Conservation (phyloP, 2,329 filamentous ascomycete genomes). For the Aureobasidium sp. region DNA sequence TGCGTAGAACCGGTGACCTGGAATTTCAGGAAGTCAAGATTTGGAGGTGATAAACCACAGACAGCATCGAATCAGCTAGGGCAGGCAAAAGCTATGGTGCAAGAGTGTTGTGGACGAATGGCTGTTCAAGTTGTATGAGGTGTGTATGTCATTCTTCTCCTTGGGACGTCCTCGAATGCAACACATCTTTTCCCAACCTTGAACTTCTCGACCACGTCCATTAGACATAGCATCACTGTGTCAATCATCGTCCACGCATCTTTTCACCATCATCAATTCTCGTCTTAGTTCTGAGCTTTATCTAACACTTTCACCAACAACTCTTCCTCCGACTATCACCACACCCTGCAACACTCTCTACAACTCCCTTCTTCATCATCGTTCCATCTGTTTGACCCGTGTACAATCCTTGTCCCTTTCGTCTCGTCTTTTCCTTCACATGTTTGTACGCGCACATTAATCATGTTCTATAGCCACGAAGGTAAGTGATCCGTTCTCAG, state of each 20-base stretch:
- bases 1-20: too few relatives aligned
- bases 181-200: not conserved
- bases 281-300: not conserved
- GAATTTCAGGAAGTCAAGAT: not conserved
- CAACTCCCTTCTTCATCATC: not conserved
- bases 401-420: not conserved
- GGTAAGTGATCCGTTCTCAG: slow-evolving; percentile 48
- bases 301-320: not conserved
- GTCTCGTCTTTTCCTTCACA: not conserved
- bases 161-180: not conserved
- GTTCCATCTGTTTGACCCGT: not conserved
- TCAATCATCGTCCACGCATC: not conserved
- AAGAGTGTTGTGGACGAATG: not conserved
- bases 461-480: slow-evolving; percentile 95
- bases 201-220: not conserved
- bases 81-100: not conserved
- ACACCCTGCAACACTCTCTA: not conserved
- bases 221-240: not conserved
- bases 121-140: not conserved
- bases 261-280: not conserved
- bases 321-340: not conserved
- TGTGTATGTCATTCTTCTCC: not conserved
- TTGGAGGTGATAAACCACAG: too few relatives aligned
- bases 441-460: slow-evolving; percentile 7
- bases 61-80: not conserved